A percentile compares a stretch with the other conserved stretches of the same genome.
Conservation (phyloP, 257 asterid genomes). For the Ophiorrhiza pumila region DNA sequence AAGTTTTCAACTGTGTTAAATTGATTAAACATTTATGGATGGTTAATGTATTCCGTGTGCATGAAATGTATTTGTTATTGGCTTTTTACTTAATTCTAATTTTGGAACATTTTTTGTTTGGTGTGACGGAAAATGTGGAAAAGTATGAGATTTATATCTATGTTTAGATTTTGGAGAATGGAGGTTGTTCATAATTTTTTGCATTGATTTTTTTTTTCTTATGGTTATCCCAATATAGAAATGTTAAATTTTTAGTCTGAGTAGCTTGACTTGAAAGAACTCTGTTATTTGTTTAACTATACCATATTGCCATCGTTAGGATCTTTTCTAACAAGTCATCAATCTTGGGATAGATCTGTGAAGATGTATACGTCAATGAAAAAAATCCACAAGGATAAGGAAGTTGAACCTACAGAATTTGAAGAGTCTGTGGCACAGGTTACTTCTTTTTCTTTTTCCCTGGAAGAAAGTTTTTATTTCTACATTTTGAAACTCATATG, state of each 20-base stretch:
- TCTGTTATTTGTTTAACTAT: too few species aligned
- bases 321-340: not conserved
- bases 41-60: not conserved
- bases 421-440: slow-evolving; percentile 91
- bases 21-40: not conserved
- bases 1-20: not conserved
- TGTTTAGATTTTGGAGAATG: not conserved
- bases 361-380: slow-evolving; percentile 71
- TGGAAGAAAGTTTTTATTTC: not conserved
- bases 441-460: not conserved
- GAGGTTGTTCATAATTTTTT: not conserved
- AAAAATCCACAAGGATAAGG: slow-evolving; percentile 76
- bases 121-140: not conserved
- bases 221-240: not conserved
- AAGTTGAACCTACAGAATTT: slow-evolving; percentile 79
- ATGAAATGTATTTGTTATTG: not conserved
- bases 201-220: not conserved
- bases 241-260: not conserved
- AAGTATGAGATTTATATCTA: not conserved
- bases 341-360: slow-evolving; percentile 26
- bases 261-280: too few species aligned
- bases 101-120: too few species aligned
- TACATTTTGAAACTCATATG: not conserved
- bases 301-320: too few species aligned
- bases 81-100: too few species aligned